A percentile compares a stretch with the other conserved stretches of the same genome.
These are phyloP conservation scores for Kalaharituber pfeilii DNA, from an alignment of 2,329 filamentous ascomycete species.

Conservation along the genomic window DNA sequence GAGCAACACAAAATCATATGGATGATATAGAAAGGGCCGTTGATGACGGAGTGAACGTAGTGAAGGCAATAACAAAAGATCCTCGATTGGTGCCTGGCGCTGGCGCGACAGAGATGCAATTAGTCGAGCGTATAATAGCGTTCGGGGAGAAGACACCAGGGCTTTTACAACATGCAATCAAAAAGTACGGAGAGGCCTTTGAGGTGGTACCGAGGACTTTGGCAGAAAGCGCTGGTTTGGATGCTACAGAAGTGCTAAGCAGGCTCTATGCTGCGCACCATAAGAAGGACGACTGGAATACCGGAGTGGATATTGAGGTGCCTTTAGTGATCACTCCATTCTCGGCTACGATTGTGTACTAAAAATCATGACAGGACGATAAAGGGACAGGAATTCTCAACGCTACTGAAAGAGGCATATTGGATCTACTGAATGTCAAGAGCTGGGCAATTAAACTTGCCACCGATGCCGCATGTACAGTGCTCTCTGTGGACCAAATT, in stretches of 20 bases:
- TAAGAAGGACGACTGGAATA: constrained; percentile 70
- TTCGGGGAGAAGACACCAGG: constrained; percentile 86
- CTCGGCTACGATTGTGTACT: no score
- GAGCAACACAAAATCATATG: constrained; percentile 93
- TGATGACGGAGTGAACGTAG: constrained; percentile 93
- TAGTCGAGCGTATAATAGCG: constrained; percentile 78
- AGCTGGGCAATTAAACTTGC: constrained; percentile 94
- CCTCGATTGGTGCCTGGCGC: constrained; percentile 80
- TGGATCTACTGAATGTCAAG: constrained; percentile 84
- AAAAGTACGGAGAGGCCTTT: constrained; percentile 93
- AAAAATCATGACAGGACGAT: constrained; percentile 40
- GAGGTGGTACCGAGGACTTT: constrained; percentile 89
- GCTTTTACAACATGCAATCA: constrained; percentile 86
- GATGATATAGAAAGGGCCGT: constrained; percentile 95
- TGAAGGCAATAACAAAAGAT: constrained; percentile 95
- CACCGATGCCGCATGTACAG: constrained; percentile 82
- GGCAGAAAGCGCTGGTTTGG: constrained; percentile 84
- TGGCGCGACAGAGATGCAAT: constrained; percentile 83
- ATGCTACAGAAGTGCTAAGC: constrained; percentile 91
- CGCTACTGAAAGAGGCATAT: constrained; percentile 69
- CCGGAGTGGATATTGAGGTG: constrained; percentile 85
- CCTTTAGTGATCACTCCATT: no score
- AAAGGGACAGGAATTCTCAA: constrained; percentile 68
- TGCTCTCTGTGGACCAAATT: constrained; percentile 94
- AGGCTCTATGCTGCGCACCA: constrained; percentile 85